Evolutionary conservation across 31 red algal genomes (phyloP), one percentile per base, ranked within the genome.

Genomic region (Pterothamnion heteromorphum): DNA sequence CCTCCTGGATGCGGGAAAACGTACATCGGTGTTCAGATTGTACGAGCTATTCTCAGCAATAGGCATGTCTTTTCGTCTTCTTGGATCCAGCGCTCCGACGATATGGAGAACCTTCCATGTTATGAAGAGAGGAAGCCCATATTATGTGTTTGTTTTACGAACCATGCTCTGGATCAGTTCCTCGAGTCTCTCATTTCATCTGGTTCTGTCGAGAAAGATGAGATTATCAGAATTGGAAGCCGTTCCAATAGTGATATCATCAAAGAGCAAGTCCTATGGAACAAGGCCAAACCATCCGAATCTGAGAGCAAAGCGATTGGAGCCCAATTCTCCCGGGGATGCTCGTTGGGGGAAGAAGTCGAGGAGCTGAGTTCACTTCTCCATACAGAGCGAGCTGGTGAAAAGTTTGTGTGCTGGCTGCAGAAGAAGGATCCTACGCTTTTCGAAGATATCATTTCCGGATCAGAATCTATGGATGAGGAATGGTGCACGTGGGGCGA

Each of bases 1-100:
- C 93, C 93, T 80, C 93, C 93, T 28, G 93, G 93, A 36, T 80
- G 44, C 41, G 93, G 93, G 36, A 94, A 94, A 80, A 92, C 89
- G 0, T 94, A 44, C 24, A 88, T 84, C 31, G 88, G 88, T 37
- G 80, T 89, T 9, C 44, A 90, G 35, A 88, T 94, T 3, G 89
- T 82, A 0, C 31, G 72, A 2, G 74, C 89, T 2, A 74, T 94
- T 1, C 44, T 86, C 32, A 91, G 28, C 2, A 92, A 92, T 81
- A 30, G 44, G 38, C 9, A 35, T 39, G 33, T 1, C 0, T 2
- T 1, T 37, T 36, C 34, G 1, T 1, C 3, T 1, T 4, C 1
- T 1, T 4, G 27, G 1, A 14, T 1, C 2, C 3, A 4, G 1
- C 1, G 23, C 1, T 27, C 27, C 4, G n/a, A 74, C 1, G 22